Evolutionary conservation across 73 alveolate genomes (phyloP), one percentile per base, ranked within the genome.

Genomic region (Paramecium primaurelia): DNA sequence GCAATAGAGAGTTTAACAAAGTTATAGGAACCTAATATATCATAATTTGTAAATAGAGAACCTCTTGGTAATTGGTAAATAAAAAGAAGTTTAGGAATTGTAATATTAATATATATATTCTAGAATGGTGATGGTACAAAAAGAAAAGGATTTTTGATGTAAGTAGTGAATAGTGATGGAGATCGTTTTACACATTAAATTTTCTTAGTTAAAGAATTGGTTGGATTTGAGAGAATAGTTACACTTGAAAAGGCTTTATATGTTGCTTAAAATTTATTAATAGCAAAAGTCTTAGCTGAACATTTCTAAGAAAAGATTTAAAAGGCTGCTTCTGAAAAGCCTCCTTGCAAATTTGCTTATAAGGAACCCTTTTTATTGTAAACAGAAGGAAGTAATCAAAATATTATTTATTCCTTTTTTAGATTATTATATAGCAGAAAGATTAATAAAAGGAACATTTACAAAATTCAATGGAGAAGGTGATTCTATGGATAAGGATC

Each of bases 391-490:
- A 80, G 91, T 80, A 80, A 9, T 11, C 0, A 34, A 26, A 32
- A 20, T 44, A 45, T n/a, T 44, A 4, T 16, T 10, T 47, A 80
- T 3, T 34, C 49, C 2, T 6, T 8, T 16, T 37, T 0, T 44
- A 80, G 91, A 47, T 6, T 80, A 3, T 16, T 44, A 32, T 40
- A 26, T 45, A 45, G 91, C 91, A 10, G 71, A 80, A 26, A 25
- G 32, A 80, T 8, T 80, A 12, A 10, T 14, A 42, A 64, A 45
- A 80, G 91, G 75, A 45, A 8, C 22, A 1, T 80, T 80, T 16
- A 45, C 9, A 20, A 42, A 45, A 22, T 80, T 32, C 26, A 80
- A 80, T 80, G 91, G 91, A 22, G 75, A 80, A 80, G 87, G 87
- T 11, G 87, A 73, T 5, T 36, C 87, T 34, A 25, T 47, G 49